These are phyloP conservation scores for Neurospora crassa DNA, from an alignment of 2,329 filamentous ascomycete genomes.

Conservation along the genomic window DNA sequence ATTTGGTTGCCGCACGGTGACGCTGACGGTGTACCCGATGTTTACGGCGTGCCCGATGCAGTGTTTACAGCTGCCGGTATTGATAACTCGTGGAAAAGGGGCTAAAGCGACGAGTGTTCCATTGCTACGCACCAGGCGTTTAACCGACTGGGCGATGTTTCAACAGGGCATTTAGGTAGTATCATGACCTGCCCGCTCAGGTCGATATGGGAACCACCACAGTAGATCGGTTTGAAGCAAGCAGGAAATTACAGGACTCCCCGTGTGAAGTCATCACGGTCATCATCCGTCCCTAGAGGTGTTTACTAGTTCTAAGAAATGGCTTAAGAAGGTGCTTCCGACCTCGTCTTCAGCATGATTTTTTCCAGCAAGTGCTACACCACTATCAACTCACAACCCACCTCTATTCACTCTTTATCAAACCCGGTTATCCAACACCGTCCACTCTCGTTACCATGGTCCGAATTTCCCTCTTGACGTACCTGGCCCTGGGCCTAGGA, in stretches of 20 bases:
- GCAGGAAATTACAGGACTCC: background rate
- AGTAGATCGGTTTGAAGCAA: background rate
- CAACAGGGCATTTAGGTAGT: background rate
- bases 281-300: background rate
- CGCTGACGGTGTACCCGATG: background rate
- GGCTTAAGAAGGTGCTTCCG: background rate
- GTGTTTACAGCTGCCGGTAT: background rate
- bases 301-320: background rate
- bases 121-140: background rate
- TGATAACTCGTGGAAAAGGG: background rate
- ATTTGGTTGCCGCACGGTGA: background rate
- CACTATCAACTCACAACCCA: background rate
- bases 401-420: background rate
- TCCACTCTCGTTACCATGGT: background rate
- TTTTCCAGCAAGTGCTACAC: background rate
- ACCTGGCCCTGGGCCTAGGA: conserved; percentile 1
- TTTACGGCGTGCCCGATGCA: too few species aligned
- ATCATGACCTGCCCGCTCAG: background rate
- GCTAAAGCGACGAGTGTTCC: background rate
- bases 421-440: background rate
- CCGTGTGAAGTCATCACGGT: background rate
- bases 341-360: background rate
- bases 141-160: background rate
- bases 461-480: background rate
- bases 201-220: background rate